Evolutionary conservation across 768 basidiomycete genomes (phyloP).

Genomic region (Tricholoma flavovirens): DNA sequence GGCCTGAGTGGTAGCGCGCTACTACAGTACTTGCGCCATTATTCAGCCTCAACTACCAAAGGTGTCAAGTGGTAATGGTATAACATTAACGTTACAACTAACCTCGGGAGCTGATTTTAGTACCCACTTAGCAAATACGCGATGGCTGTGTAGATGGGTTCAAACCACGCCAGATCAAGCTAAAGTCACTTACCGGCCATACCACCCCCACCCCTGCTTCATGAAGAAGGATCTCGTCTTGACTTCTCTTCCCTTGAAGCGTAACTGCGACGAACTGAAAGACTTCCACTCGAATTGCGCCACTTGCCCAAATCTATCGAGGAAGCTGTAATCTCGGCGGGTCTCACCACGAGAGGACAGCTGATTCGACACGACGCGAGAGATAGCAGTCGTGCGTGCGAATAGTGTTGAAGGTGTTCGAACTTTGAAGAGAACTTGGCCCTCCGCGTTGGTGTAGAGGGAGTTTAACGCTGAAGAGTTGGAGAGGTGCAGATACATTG

Average conservation of each 20-base stretch:
- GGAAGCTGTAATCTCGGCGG: constrained; percentile 3
- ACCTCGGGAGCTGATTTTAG: constrained; percentile 16
- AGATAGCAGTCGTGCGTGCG: constrained; percentile 15
- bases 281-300: constrained; percentile 20
- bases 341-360: not conserved
- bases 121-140: constrained; percentile 20
- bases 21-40: constrained; percentile 11
- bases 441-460: constrained; percentile 16
- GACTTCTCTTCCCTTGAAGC: constrained; percentile 15
- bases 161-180: not conserved
- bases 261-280: constrained; percentile 14
- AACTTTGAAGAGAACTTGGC: constrained; percentile 19
- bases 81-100: not conserved
- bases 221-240: constrained; percentile 18
- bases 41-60: constrained; percentile 12
- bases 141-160: constrained; percentile 11
- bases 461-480: constrained; percentile 17
- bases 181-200: constrained; percentile 15
- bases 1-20: constrained; percentile 16
- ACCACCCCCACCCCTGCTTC: constrained; percentile 18
- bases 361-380: constrained; percentile 9
- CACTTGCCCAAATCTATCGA: constrained; percentile 11
- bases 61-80: not conserved
- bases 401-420: constrained; percentile 15
- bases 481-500: constrained; percentile 21